Base-by-base conservation (phyloP, 192 early-diverging fungal genomes). In the Bifiguratus adelaidae region DNA sequence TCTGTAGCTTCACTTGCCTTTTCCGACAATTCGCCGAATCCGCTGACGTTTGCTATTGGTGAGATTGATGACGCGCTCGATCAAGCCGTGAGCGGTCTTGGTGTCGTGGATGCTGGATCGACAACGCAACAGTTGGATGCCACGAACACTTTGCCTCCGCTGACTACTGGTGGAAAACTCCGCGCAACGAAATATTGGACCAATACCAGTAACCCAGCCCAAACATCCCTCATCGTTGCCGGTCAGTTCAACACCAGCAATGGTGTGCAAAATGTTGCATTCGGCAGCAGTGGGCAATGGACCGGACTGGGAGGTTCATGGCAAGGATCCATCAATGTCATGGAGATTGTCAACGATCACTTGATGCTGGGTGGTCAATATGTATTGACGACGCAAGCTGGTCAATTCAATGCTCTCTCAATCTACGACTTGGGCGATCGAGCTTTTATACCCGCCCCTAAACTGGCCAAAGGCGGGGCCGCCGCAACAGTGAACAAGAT, bases 281-380 rank as follows among this genome's bases (percentile, higher is more conserved):
- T 84, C 20, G 27, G 58, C 18, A 38, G 64, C 3, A 57, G 74
- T 44, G 67, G 68, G 20, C 56, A 52, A 30, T 74, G 72, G 72
- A 47, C 41, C 26, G 63, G 54, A 13, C 43, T 81, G n/a, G 24
- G 21, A 23, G 44, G 57, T 12, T 58, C 53, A 28, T 52, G 74
- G 44, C 35, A 58, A 35, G 81, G 77, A 21, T 57, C 71, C 29
- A 61, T 84, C 12, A 62, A 58, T 49, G 42, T 60, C 6, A 48
- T 84, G 28, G 60, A 59, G 29, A 60, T 73, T 6, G 59, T 63
- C 18, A 56, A 76, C 24, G 62, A 77, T 44, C 35, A 64, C 42
- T 59, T 84, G 38, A 77, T 71, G 46, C 67, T 81, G 29, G 77
- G 75, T 47, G 78, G 82, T 19, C 51, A 59, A 25, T 71, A 76